Evolutionary conservation across 208 protist genomes (phyloP), one percentile per base, ranked within the genome.

Genomic region (Crithidia bombi): DNA sequence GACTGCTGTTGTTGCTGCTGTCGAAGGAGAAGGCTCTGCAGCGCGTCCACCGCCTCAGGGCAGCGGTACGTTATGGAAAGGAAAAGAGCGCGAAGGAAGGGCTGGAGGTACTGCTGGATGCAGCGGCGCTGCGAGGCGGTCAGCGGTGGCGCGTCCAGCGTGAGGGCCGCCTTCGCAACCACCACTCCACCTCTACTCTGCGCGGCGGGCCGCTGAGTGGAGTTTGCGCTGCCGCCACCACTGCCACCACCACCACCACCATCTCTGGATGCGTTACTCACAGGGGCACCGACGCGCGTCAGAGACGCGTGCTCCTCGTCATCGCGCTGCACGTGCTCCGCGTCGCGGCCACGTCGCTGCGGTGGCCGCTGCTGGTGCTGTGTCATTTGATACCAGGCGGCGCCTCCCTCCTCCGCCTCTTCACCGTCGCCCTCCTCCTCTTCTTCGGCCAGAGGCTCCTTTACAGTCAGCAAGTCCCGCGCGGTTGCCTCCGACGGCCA

Each of bases 11-110:
- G 33, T 32, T 44, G 58, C 49, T 74, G 47, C 50, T 58, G 47
- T 43, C 63, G 63, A 5, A 55, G 55, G 5, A 72, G 39, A 7
- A 61, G 61, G 32, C 4, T n/a, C 10, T 49, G 47, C 9, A 66
- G 19, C n/a, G 65, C 54, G 28, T 62, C 65, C 61, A 66, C 52
- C 38, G 78, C 77, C 43, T 83, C 80, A 3, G 59, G 54, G 51
- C 76, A 75, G 56, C 74, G 74, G 62, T 82, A 89, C 15, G 68
- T 83, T 19, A 47, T 26, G 21, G 47, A 36, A 14, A 86, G 74
- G 47, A 73, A 84, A 10, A 69, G 35, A 14, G 73, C 76, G 3
- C 64, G 56, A n/a, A 78, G 70, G 51, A 73, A 78, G 15, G 65
- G 69, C 23, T 65, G 50, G 21, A 89, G 33, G 50, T 77, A 68